These are phyloP conservation scores for Talaromyces sp. DNA, from an alignment of 2,329 filamentous ascomycete genomes.

Conservation along the genomic window DNA sequence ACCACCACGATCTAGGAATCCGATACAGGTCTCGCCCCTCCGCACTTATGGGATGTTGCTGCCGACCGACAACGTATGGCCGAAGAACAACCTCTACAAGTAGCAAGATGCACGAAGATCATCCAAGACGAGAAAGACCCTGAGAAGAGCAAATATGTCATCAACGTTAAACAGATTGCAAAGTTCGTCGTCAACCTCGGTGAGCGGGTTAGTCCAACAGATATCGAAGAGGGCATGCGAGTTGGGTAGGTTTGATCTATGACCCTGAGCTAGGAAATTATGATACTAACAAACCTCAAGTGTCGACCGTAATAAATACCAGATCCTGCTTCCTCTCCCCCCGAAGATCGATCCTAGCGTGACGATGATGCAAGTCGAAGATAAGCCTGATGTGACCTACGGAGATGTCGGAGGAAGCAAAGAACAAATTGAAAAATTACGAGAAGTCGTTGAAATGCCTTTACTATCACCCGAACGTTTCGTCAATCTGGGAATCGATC, in stretches of 20 bases:
- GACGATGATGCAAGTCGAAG: conserved; percentile 99
- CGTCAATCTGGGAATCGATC: conserved; percentile 97
- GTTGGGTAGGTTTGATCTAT: conserved; percentile 63
- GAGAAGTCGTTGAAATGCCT: conserved; percentile 98
- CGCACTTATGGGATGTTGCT: conserved; percentile 97
- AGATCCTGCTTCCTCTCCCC: conserved; percentile 91
- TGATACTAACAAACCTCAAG: conserved; percentile 33
- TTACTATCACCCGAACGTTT: conserved; percentile 94
- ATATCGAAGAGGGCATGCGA: conserved; percentile 99
- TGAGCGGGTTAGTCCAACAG: conserved; percentile 92
- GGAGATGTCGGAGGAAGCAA: conserved; percentile 98
- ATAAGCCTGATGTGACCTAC: conserved; percentile 98
- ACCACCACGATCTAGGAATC: conserved; percentile 69
- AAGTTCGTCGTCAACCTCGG: conserved; percentile 99
- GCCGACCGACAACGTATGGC: conserved; percentile 98
- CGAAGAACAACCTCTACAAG: conserved; percentile 95
- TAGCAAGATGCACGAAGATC: conserved; percentile 98
- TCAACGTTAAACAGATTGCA: conserved; percentile 99
- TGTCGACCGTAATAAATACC: conserved; percentile 98
- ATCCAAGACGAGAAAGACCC: conserved; percentile 94
- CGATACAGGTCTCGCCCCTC: conserved; percentile 94
- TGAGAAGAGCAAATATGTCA: conserved; percentile 99
- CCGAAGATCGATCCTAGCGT: conserved; percentile 99
- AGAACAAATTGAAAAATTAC: conserved; percentile 98
- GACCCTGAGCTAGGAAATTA: neutral